Conservation (phyloP, 2,329 filamentous ascomycete genomes). For the Sarocladium strictum region DNA sequence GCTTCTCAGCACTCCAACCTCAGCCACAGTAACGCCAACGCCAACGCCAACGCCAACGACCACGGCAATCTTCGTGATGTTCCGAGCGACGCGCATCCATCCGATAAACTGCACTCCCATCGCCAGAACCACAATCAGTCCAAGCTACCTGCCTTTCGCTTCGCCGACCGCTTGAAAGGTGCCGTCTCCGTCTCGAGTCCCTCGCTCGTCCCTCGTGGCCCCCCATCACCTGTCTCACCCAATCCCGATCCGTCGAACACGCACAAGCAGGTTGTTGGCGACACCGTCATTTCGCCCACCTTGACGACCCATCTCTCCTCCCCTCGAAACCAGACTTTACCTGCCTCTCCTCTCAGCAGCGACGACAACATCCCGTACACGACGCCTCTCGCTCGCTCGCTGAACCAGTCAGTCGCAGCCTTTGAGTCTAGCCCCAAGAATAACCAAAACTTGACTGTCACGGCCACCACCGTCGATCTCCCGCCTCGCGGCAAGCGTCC, state of each 20-base stretch:
- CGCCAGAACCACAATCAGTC: constrained; percentile 49
- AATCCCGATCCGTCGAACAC: constrained; percentile 15
- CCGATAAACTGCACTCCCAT: constrained; percentile 34
- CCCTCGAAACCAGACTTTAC: background rate
- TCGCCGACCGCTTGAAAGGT: constrained; percentile 39
- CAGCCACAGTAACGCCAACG: background rate
- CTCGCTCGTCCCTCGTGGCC: constrained; percentile 11
- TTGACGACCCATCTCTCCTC: background rate
- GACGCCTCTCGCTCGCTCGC: background rate
- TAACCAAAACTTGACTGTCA: background rate
- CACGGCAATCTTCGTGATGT: constrained; percentile 10
- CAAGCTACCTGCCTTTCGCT: constrained; percentile 50
- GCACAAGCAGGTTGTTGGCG: constrained; percentile 3
- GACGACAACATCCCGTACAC: background rate
- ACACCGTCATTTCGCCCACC: constrained; percentile 11
- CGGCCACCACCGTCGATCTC: background rate
- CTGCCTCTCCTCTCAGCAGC: background rate
- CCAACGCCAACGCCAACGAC: constrained; percentile 10
- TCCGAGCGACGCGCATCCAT: constrained; percentile 9
- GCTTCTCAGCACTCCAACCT: constrained; percentile 5
- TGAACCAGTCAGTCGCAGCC: background rate
- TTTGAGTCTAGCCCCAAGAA: background rate
- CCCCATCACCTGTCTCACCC: constrained; percentile 20
- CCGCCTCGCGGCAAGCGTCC: constrained; percentile 5
- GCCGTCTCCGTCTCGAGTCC: constrained; percentile 17